Evolutionary conservation across 2,329 filamentous ascomycete species (phyloP), one percentile per base, ranked within the genome.

Genomic region (Cladosporium velox): DNA sequence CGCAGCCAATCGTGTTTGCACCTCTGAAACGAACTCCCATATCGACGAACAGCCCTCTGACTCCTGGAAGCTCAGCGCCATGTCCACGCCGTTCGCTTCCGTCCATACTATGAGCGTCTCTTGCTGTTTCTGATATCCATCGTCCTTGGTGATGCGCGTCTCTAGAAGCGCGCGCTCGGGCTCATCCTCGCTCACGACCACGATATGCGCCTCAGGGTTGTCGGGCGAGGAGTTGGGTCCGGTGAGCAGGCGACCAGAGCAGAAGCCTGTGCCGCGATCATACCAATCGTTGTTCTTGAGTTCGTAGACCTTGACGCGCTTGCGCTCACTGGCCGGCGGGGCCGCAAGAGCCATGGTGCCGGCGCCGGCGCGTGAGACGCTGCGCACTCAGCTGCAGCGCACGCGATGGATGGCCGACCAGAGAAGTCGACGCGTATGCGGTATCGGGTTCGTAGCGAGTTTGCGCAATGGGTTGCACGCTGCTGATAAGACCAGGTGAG

Each of bases 61-160:
- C 81, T 99, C 95, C 79, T 99, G 95, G 75, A 99, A 99, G 77
- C 93, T 97, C 69, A 99, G 86, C 52, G 95, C 95, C 95, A 99
- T 98, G 77, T 99, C 95, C 65, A 93, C 88, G 66, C 91, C 91
- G 80, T 89, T 95, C 67, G 88, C 87, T 77, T 98, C 95, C 47
- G 94, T 97, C 95, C 95, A 99, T 68, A 99, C 93, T 69, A 99
- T 98, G 68, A 99, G 87, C 3, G 95, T 99, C 78, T 98, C 94
- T 90, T 98, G 94, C 79, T 99, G 95, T 80, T 97, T 97, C 81
- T 98, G 93, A 77, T 98, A 98, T 67, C 91, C 91, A 86, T 98
- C 94, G 75, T 97, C 93, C 78, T 93, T 96, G 68, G 88, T 88
- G 70, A 99, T 96, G 75, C 87, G 90, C 44, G 94, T 97, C 79